Conservation (phyloP, 805 yeast genomes). For the Schizosaccharomyces lindneri region DNA sequence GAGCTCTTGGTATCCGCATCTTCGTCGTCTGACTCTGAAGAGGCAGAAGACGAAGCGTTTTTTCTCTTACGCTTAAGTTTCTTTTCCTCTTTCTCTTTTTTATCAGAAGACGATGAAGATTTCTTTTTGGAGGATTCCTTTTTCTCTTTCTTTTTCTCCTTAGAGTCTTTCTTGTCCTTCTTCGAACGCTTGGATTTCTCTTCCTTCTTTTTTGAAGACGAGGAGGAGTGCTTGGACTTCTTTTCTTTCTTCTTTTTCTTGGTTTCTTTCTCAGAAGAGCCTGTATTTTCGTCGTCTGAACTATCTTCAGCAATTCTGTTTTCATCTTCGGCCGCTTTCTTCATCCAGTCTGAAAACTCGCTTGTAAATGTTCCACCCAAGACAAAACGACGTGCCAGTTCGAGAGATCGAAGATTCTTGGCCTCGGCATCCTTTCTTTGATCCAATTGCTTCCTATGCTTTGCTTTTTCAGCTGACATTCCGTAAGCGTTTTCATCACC, state of each 20-base stretch:
- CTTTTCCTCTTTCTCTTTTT: background rate
- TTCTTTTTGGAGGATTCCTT: background rate
- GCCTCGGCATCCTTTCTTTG: background rate
- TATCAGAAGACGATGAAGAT: background rate
- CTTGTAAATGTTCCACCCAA: conserved; percentile 64
- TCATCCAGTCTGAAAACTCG: conserved; percentile 18
- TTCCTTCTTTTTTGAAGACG: background rate
- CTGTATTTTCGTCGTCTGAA: background rate
- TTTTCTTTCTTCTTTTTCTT: conserved; percentile 6
- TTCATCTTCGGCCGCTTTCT: conserved; percentile 7
- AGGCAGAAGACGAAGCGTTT: background rate
- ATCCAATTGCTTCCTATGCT: background rate
- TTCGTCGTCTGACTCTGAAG: background rate
- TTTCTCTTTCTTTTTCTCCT: background rate
- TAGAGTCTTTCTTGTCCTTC: conserved; percentile 5
- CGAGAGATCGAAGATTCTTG: conserved; percentile 21
- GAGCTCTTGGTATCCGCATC: conserved; percentile 7
- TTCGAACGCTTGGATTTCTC: background rate
- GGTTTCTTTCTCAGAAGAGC: background rate
- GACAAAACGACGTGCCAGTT: conserved; percentile 69
- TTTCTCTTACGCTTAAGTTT: background rate
- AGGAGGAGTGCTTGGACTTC: conserved; percentile 1
- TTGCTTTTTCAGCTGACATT: background rate
- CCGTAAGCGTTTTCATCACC: conserved; percentile 22
- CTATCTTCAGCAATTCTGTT: background rate